Percentiles rank a stretch among this genome's conserved stretches.
Conservation (phyloP, 164 flowering plant species). For the Houttuynia cordata region DNA sequence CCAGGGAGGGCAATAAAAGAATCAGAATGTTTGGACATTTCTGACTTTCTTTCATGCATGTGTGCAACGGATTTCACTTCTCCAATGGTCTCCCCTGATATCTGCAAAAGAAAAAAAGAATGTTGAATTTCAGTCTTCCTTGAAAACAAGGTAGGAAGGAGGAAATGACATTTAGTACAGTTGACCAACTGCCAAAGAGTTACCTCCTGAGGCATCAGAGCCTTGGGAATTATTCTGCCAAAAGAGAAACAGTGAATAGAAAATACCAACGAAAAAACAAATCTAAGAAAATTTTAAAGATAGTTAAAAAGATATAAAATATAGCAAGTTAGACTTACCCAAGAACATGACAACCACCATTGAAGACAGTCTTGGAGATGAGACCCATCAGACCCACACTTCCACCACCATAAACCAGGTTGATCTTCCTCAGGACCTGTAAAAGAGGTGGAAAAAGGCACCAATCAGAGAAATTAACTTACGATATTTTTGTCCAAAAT, state of each 20-base stretch:
- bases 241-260: too few species aligned
- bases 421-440: conserved; percentile 56
- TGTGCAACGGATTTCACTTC: conserved; percentile 12
- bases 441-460: not conserved
- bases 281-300: too few species aligned
- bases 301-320: too few species aligned
- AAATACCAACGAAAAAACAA: too few species aligned
- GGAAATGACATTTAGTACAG: not conserved
- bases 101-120: conserved; percentile 1
- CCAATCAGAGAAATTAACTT: not conserved
- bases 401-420: conserved; percentile 76
- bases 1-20: conserved; percentile 15
- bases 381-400: conserved; percentile 69
- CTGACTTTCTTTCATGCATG: conserved; percentile 15
- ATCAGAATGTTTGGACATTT: conserved; percentile 13
- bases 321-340: too few species aligned
- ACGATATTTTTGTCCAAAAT: too few species aligned
- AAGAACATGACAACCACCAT: conserved; percentile 72
- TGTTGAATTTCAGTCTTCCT: not conserved
- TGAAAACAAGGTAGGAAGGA: not conserved
- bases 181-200: not conserved
- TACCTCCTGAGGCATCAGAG: conserved; percentile 63
- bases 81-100: conserved; percentile 11
- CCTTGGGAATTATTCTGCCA: conserved; percentile 54
- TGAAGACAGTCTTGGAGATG: conserved; percentile 42